Evolutionary conservation across 768 basidiomycete genomes (phyloP).

Genomic region (Leccinum broughii): DNA sequence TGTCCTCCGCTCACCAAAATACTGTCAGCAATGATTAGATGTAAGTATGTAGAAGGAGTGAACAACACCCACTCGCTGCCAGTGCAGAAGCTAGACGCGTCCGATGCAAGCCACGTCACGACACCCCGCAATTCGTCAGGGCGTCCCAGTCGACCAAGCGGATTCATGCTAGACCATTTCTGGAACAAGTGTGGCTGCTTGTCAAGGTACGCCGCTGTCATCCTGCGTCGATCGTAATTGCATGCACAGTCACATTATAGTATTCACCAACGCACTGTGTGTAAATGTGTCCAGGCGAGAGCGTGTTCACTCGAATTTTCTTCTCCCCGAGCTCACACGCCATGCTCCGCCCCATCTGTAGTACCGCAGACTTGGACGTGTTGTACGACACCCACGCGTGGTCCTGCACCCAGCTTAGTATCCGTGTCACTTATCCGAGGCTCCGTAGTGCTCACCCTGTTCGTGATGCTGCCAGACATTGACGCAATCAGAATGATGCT

Average conservation of each 20-base stretch:
- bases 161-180: constrained; percentile 71
- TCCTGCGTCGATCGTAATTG: constrained; percentile 38
- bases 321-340: constrained; percentile 72
- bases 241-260: constrained; percentile 20
- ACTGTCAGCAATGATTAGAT: constrained; percentile 6
- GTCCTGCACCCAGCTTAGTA: constrained; percentile 43
- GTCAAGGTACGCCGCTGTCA: constrained; percentile 76
- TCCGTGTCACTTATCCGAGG: background rate
- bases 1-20: constrained; percentile 35
- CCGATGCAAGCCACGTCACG: constrained; percentile 68
- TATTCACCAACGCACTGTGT: constrained; percentile 52
- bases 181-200: constrained; percentile 58
- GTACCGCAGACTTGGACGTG: constrained; percentile 72
- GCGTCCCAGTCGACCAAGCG: constrained; percentile 67
- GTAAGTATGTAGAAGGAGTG: background rate
- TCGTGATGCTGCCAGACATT: constrained; percentile 69
- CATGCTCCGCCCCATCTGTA: constrained; percentile 83
- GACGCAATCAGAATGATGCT: constrained; percentile 62
- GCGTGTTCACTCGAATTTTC: constrained; percentile 69
- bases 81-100: constrained; percentile 77
- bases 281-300: constrained; percentile 78
- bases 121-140: constrained; percentile 76
- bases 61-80: constrained; percentile 71
- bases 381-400: constrained; percentile 80
- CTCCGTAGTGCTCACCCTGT: constrained; percentile 47